Percentiles rank a stretch among this genome's conserved stretches.
phyloP scores from a whole-genome alignment of 768 basidiomycete species.

The Lactarius trivialis region DNA sequence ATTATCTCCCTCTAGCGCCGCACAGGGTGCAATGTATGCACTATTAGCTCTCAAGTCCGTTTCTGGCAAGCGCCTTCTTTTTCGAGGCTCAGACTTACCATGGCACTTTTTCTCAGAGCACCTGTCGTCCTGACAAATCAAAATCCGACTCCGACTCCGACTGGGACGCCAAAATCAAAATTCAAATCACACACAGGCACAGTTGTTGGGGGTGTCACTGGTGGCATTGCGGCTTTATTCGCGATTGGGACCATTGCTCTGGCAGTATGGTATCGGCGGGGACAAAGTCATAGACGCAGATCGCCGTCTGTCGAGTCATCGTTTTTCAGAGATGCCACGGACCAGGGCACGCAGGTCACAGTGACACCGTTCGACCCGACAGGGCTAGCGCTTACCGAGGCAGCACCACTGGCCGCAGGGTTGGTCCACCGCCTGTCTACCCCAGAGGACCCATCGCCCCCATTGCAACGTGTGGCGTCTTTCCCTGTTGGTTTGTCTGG shows the following conservation, averaged over 20 bases:
- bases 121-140: background rate
- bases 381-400: background rate
- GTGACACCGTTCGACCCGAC: background rate
- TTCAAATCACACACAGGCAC: background rate
- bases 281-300: background rate
- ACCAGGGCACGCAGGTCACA: background rate
- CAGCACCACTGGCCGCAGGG: background rate
- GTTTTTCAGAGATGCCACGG: background rate
- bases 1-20: background rate
- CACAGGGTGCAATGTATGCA: background rate
- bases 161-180: background rate
- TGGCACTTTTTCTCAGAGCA: background rate
- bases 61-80: background rate
- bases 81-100: background rate
- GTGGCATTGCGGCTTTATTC: background rate
- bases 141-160: too few relatives aligned
- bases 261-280: background rate
- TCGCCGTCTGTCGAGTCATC: background rate
- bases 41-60: background rate
- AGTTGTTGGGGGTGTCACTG: background rate
- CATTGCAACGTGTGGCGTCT: background rate
- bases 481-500: background rate
- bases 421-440: background rate
- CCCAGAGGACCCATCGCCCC: background rate
- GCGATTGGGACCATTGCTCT: background rate